Evolutionary conservation across 805 yeast species (phyloP), one percentile per base, ranked within the genome.

Genomic region (Clavispora fructus): DNA sequence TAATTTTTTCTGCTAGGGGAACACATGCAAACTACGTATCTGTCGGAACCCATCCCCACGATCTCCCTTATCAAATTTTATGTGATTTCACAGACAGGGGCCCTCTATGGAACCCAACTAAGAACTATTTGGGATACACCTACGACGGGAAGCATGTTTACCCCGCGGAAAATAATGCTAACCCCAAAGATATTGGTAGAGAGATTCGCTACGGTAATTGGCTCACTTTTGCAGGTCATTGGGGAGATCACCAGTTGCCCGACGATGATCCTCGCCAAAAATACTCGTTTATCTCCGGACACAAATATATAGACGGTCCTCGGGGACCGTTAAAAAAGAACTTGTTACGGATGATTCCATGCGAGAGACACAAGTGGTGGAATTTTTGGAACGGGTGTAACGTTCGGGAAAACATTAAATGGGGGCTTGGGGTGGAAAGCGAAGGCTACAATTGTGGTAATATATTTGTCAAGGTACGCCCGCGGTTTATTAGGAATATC

Each of bases 1-100:
- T 90, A 17, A 78, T 94, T 0, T 94, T 87, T 63, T 80, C 94
- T 17, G 97, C 97, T 0, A 74, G 97, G 51, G 99, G 99, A 0
- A 92, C 99, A 0, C 99, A 92, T 67, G 98, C 98, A 16, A 92
- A 94, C 64, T 92, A 92, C 62, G 95, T 94, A 0, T 79, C 94
- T n/a, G 91, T 86, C 0, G 99, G 99, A 0, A 96, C 91, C 60
- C 96, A 92, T 62, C 83, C 96, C 0, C 98, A 91, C 62, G 99
- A 92, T 64, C 75, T 91, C 41, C 99, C 99, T 0, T 91, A 88
- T 68, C 85, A 87, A 43, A 91, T 95, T 46, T 69, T 92, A 43
- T 80, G 88, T 43, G 99, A 92, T 68, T 92, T 88, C 66, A 89
- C 99, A 1, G 99, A 92, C 63, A 73, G 96, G 39, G 99, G 99